Evolutionary conservation across 805 yeast genomes (phyloP).

Genomic region (Spathaspora passalidarum): DNA sequence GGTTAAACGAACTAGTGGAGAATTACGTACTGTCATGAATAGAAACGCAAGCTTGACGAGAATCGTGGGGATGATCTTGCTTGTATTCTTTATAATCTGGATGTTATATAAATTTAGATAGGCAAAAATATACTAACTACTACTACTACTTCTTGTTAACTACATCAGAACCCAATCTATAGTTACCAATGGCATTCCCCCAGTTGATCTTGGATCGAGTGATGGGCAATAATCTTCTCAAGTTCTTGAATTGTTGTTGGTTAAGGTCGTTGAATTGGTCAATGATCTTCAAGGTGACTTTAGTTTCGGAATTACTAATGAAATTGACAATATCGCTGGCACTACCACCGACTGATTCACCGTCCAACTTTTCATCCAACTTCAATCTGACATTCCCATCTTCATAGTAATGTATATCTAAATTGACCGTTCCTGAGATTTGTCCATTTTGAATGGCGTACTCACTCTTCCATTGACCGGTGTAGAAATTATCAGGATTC

Average conservation of each 20-base stretch:
- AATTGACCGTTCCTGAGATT: constrained; percentile 52
- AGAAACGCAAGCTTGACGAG: constrained; percentile 40
- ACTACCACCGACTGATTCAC: constrained; percentile 12
- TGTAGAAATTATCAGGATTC: constrained; percentile 77
- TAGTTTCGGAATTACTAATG: constrained; percentile 57
- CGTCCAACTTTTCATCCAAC: constrained; percentile 30
- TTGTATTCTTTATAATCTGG: constrained; percentile 36
- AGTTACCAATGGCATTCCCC: constrained; percentile 91
- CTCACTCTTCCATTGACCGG: constrained; percentile 81
- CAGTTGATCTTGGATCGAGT: constrained; percentile 90
- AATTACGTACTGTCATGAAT: constrained; percentile 37
- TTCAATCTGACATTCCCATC: constrained; percentile 91
- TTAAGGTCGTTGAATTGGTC: constrained; percentile 67
- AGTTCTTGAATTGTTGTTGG: constrained; percentile 74
- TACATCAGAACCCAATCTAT: constrained; percentile 81
- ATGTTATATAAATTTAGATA: constrained; percentile 31
- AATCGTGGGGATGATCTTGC: constrained; percentile 32
- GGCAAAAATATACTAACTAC: background rate
- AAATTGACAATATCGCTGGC: constrained; percentile 36
- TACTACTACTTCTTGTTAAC: constrained; percentile 28
- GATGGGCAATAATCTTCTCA: constrained; percentile 89
- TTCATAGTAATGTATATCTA: constrained; percentile 90
- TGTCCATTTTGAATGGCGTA: constrained; percentile 45
- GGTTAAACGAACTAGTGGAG: constrained; percentile 40
- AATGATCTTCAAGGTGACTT: constrained; percentile 57